These are phyloP conservation scores for Pseudopithomyces maydicus DNA, from an alignment of 2,329 filamentous ascomycete species.

Conservation along the genomic window DNA sequence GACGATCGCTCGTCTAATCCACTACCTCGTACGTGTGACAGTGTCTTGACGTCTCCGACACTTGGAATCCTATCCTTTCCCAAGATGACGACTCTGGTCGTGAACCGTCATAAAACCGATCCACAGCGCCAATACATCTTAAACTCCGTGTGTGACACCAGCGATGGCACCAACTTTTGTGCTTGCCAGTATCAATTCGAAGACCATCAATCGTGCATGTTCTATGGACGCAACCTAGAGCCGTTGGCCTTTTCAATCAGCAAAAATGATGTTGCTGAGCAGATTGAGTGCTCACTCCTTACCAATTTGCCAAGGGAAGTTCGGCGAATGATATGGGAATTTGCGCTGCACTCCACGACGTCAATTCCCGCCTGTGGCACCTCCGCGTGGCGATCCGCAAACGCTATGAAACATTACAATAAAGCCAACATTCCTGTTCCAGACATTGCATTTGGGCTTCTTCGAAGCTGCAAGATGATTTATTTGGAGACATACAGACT, in stretches of 20 bases:
- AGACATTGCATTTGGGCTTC: conserved; percentile 14
- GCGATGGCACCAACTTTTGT: conserved; percentile 1
- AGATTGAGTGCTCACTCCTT: conserved; percentile 8
- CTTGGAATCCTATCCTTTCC: too few species aligned
- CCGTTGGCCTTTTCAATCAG: neutral
- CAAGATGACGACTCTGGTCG: neutral
- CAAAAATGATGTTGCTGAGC: neutral
- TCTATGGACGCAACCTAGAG: neutral
- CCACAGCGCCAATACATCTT: neutral
- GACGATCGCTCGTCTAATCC: too few species aligned
- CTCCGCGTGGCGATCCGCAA: conserved; percentile 5
- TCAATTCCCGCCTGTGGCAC: conserved; percentile 7
- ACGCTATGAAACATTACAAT: neutral
- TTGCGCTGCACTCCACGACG: conserved; percentile 14
- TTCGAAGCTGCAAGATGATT: conserved; percentile 15
- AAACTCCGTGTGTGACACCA: neutral
- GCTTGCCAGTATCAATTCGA: neutral
- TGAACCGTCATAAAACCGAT: neutral
- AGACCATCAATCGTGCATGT: neutral
- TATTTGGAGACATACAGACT: conserved; percentile 20
- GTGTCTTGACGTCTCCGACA: too few species aligned
- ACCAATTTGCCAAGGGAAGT: conserved; percentile 12
- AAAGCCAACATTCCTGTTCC: neutral
- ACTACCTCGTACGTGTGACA: too few species aligned
- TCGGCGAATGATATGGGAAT: conserved; percentile 15